Base-by-base conservation (phyloP, 371 early-diverging fungal species). In the Mortierella sp. region DNA sequence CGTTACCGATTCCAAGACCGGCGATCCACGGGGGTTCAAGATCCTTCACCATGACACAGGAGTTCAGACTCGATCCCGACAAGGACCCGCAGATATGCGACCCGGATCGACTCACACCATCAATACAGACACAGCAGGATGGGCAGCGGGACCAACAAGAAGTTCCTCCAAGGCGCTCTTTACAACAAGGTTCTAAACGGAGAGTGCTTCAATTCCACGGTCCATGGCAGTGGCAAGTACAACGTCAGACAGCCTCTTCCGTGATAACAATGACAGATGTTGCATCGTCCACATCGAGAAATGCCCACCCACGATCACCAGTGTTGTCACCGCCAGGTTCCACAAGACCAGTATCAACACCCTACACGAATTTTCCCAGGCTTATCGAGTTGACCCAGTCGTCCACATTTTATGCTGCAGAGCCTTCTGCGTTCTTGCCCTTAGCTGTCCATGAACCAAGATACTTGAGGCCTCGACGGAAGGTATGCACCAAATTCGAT, bases 371-470 rank as follows among this genome's bases (percentile, higher is more conserved):
- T 8, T 21, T 49, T 5, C n/a, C 42, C 28, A 23, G 14, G 31
- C 26, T 42, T 12, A 41, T 48, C 50, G 23, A 54, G 18, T 24
- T 62, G 63, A 16, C 49, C 1, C 48, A 46, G 18, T 39, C 43
- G 21, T 13, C 58, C 23, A 30, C 43, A n/a, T 49, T 59, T 42
- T 49, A 54, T 50, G 31, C 41, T 19, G 60, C 67, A n/a, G 67
- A 59, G 42, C 12, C 66, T 8, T 58, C 39, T 23, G 30, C 58
- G 2, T 67, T 41, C 21, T 28, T 67, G 18, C 67, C 67, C 4
- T 50, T 67, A 9, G 43, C 49, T 18, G 60, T 55, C 16, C 60
- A 67, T 41, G 54, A 49, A 10, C 67, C 67, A 12, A 45, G 67
- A 14, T 67, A 67, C 39, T 26, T 59, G 24, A n/a, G 55, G 10